phyloP scores from a whole-genome alignment of 2,329 filamentous ascomycete genomes.

The Nemania diffusa region DNA sequence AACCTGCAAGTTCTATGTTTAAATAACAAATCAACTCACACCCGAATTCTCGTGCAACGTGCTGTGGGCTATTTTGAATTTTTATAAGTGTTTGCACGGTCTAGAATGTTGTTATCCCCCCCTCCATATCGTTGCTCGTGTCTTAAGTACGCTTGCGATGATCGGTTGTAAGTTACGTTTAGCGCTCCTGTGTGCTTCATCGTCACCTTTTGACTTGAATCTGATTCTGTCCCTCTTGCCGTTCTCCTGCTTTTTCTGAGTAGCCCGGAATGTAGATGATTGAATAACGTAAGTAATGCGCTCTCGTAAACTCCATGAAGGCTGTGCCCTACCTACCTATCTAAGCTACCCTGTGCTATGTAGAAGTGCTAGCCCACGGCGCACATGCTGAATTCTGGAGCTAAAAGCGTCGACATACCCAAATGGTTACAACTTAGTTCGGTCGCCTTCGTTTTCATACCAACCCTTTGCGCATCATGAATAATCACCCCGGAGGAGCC shows the following conservation, averaged over 20 bases:
- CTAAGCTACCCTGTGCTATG: conserved; percentile 35
- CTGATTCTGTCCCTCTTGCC: neutral
- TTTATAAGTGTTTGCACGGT: conserved; percentile 39
- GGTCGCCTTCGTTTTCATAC: conserved; percentile 19
- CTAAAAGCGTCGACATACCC: conserved; percentile 21
- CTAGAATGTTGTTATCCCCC: conserved; percentile 38
- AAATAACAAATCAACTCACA: neutral
- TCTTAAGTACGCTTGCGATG: conserved; percentile 11
- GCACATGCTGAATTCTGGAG: conserved; percentile 16
- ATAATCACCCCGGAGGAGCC: conserved; percentile 16
- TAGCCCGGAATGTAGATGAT: conserved; percentile 22
- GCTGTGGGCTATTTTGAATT: neutral
- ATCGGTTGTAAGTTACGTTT: neutral
- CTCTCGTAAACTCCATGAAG: conserved; percentile 23
- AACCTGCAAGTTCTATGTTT: neutral
- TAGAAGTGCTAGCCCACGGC: conserved; percentile 12
- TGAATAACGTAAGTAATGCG: conserved; percentile 21
- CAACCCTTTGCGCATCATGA: conserved; percentile 17
- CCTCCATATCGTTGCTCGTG: neutral
- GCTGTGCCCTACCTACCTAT: conserved; percentile 27
- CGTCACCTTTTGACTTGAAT: conserved; percentile 11
- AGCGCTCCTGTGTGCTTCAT: conserved; percentile 12
- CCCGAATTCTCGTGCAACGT: neutral
- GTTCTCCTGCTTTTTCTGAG: conserved; percentile 14
- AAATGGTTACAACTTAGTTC: conserved; percentile 27